phyloP scores from a whole-genome alignment of 257 asterid genomes.

The Primulina tabacum region DNA sequence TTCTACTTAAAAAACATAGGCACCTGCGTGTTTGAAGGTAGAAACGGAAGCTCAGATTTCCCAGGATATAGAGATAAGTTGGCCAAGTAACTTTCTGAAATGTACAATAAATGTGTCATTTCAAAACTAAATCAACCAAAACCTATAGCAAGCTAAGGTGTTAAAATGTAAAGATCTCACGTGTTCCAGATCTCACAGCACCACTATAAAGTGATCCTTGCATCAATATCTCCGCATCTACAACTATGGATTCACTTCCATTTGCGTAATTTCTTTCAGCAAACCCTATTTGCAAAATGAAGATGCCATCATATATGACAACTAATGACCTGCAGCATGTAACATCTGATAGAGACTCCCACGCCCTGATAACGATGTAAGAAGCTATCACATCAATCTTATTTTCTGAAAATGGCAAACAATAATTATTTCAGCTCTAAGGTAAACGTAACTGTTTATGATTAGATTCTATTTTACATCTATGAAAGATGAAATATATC shows the following conservation, averaged over 20 bases:
- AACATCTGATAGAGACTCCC: conserved; percentile 79
- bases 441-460: conserved; percentile 1
- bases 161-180: conserved; percentile 45
- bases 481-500: neutral
- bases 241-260: conserved; percentile 43
- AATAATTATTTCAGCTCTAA: conserved; percentile 10
- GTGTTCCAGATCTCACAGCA: conserved; percentile 66
- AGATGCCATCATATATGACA: conserved; percentile 61
- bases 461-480: conserved; percentile 6
- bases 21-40: conserved; percentile 91
- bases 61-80: conserved; percentile 94
- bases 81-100: conserved; percentile 94
- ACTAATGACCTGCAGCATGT: conserved; percentile 89
- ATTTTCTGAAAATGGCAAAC: conserved; percentile 1
- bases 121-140: conserved; percentile 18
- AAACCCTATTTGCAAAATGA: conserved; percentile 78
- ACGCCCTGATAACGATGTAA: conserved; percentile 56
- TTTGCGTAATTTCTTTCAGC: conserved; percentile 46
- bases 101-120: conserved; percentile 23
- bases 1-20: conserved; percentile 7
- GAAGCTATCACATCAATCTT: conserved; percentile 9
- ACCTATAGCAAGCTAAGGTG: conserved; percentile 8
- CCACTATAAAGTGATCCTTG: conserved; percentile 76
- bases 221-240: conserved; percentile 55
- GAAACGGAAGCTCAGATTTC: conserved; percentile 83